Conservation (phyloP, 2,329 filamentous ascomycete species). For the Fusarium sp. region DNA sequence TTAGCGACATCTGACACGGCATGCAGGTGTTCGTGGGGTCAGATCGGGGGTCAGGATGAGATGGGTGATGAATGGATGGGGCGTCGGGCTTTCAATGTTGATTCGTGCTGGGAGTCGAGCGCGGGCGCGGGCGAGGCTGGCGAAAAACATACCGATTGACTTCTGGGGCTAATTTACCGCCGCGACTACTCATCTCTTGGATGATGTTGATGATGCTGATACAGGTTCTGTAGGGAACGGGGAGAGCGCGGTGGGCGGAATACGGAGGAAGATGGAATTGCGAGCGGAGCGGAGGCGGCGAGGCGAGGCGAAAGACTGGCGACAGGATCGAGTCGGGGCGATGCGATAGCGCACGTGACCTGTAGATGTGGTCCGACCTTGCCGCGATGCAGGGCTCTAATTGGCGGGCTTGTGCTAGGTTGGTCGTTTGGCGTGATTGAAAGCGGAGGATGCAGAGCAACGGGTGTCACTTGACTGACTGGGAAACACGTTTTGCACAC, state of each 20-base stretch:
- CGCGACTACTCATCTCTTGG: conserved; percentile 96
- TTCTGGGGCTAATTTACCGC: conserved; percentile 98
- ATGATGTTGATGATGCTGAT: conserved; percentile 50
- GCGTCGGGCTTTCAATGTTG: conserved; percentile 24
- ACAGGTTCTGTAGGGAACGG: conserved; percentile 47
- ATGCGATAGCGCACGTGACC: conserved; percentile 44
- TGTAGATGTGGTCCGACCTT: conserved; percentile 30
- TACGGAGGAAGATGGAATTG: conserved; percentile 44
- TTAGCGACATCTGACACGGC: conserved; percentile 46
- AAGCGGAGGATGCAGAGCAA: conserved; percentile 27
- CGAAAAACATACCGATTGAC: conserved; percentile 82
- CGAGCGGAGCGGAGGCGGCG: conserved; percentile 47
- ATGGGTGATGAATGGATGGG: conserved; percentile 10
- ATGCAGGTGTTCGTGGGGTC: conserved; percentile 1
- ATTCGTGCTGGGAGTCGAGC: conserved; percentile 21
- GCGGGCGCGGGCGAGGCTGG: conserved; percentile 4
- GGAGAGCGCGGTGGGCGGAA: conserved; percentile 42
- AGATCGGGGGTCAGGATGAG: conserved; percentile 13
- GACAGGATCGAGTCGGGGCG: conserved; percentile 42
- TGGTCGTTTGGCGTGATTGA: conserved; percentile 37
- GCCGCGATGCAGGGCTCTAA: conserved; percentile 16
- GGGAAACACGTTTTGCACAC: conserved; percentile 5
- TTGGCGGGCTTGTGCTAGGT: conserved; percentile 23
- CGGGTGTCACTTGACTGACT: conserved; percentile 36
- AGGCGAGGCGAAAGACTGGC: conserved; percentile 45